These are phyloP conservation scores for Globisporangium paroecandrum DNA, from an alignment of 352 stramenopile genomes.

Conservation along the genomic window DNA sequence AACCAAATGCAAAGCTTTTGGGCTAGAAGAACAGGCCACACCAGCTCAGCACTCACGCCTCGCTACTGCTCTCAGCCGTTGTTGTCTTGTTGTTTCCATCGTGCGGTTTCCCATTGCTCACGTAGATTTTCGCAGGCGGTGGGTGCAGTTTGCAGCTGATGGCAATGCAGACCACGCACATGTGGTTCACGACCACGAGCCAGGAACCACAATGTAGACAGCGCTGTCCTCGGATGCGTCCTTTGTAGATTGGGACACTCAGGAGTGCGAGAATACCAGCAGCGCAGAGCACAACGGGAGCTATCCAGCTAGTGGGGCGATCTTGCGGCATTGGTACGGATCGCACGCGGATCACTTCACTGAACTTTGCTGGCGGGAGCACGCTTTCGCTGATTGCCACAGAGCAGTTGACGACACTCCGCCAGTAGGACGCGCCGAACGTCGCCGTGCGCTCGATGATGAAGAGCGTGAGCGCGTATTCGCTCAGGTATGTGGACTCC, in stretches of 20 bases:
- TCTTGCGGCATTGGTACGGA: conserved; percentile 36
- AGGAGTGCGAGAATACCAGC: conserved; percentile 22
- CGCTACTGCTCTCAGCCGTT: conserved; percentile 8
- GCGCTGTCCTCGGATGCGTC: conserved; percentile 36
- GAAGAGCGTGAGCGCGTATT: conserved; percentile 54
- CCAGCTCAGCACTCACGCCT: neutral
- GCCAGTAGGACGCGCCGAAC: conserved; percentile 58
- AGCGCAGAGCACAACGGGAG: conserved; percentile 20
- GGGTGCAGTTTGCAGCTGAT: conserved; percentile 51
- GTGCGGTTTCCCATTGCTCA: conserved; percentile 36
- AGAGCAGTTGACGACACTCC: conserved; percentile 64
- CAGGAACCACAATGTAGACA: conserved; percentile 72
- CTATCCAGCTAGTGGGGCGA: conserved; percentile 33
- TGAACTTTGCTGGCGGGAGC: conserved; percentile 36
- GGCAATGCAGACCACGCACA: conserved; percentile 54
- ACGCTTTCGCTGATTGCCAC: conserved; percentile 49
- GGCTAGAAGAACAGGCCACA: neutral
- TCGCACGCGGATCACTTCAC: conserved; percentile 55
- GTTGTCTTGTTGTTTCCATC: conserved; percentile 16
- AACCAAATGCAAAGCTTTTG: neutral
- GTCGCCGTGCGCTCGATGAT: conserved; percentile 47
- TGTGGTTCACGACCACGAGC: conserved; percentile 45
- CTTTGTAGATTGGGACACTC: conserved; percentile 54
- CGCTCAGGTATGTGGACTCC: conserved; percentile 42
- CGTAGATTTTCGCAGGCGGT: conserved; percentile 53